Percentiles rank a stretch among this genome's conserved stretches.
Evolutionary conservation across 768 basidiomycete genomes (phyloP).

Genomic region (Naganishia onofrii): DNA sequence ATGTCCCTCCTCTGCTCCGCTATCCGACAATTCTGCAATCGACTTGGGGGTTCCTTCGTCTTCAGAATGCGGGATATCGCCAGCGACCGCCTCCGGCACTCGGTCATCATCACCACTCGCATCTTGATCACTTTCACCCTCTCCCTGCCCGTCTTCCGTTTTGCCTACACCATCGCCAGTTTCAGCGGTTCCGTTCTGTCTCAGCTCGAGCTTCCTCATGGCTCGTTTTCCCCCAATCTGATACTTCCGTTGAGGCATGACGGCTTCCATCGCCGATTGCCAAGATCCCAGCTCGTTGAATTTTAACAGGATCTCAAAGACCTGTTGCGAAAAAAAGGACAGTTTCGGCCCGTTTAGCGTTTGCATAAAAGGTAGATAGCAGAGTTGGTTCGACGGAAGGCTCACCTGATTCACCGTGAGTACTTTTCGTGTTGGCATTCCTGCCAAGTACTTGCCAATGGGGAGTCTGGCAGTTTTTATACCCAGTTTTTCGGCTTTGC

Average conservation of each 20-base stretch:
- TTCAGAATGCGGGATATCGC: background rate
- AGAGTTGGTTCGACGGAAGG: slow-evolving; percentile 46
- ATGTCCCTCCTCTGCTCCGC: background rate
- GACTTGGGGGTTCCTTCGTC: background rate
- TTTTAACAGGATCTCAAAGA: slow-evolving; percentile 83
- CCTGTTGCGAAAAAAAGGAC: slow-evolving; percentile 48
- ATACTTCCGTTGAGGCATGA: slow-evolving; percentile 90
- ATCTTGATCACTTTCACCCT: slow-evolving; percentile 1
- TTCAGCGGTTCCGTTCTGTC: slow-evolving; percentile 8
- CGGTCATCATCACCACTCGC: background rate
- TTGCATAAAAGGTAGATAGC: slow-evolving; percentile 17
- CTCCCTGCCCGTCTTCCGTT: slow-evolving; percentile 37
- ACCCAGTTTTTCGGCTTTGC: slow-evolving; percentile 72
- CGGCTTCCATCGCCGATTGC: slow-evolving; percentile 79
- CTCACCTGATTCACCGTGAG: slow-evolving; percentile 86
- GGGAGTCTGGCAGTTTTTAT: slow-evolving; percentile 86
- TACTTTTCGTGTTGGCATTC: slow-evolving; percentile 85
- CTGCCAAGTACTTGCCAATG: slow-evolving; percentile 83
- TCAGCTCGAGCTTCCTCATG: slow-evolving; percentile 26
- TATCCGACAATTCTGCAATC: background rate
- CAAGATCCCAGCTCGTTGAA: slow-evolving; percentile 85
- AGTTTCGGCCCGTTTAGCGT: background rate
- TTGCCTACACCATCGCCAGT: slow-evolving; percentile 35
- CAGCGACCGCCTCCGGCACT: slow-evolving; percentile 16
- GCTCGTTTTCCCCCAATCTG: slow-evolving; percentile 55